phyloP scores from a whole-genome alignment of 805 yeast genomes.

The Priceomyces haplophilus region DNA sequence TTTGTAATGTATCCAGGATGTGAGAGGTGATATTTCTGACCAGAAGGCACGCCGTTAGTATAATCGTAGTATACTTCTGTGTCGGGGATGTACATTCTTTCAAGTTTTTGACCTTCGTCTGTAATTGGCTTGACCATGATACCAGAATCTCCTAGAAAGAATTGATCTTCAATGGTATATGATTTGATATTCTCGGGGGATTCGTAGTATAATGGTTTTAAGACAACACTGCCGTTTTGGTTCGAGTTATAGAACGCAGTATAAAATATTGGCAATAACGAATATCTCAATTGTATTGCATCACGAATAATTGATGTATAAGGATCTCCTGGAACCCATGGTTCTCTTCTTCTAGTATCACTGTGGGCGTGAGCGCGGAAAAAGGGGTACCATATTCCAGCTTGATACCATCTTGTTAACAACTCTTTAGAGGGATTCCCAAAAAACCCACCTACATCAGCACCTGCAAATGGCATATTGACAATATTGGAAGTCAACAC shows the following conservation, averaged over 20 bases:
- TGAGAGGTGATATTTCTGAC: slow-evolving; percentile 3
- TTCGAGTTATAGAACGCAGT: slow-evolving; percentile 72
- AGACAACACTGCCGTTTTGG: slow-evolving; percentile 61
- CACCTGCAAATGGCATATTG: slow-evolving; percentile 91
- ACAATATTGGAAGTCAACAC: slow-evolving; percentile 72
- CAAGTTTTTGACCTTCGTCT: slow-evolving; percentile 43
- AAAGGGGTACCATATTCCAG: slow-evolving; percentile 95
- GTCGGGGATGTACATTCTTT: slow-evolving; percentile 53
- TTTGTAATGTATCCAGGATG: slow-evolving; percentile 34
- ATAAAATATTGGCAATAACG: slow-evolving; percentile 73
- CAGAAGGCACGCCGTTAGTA: slow-evolving; percentile 28
- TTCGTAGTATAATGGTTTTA: slow-evolving; percentile 65
- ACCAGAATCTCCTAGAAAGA: slow-evolving; percentile 70
- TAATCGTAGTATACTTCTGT: slow-evolving; percentile 56
- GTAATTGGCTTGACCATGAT: slow-evolving; percentile 80
- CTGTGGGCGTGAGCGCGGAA: slow-evolving; percentile 97
- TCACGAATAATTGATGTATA: slow-evolving; percentile 63
- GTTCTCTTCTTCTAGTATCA: slow-evolving; percentile 89
- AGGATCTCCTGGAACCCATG: slow-evolving; percentile 81
- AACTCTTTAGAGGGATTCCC: slow-evolving; percentile 84
- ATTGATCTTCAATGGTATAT: slow-evolving; percentile 75
- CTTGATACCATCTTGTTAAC: slow-evolving; percentile 89
- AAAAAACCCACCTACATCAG: slow-evolving; percentile 96
- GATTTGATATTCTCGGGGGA: slow-evolving; percentile 44
- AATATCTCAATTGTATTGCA: slow-evolving; percentile 71